Conservation (phyloP, 108 stramenopile species). For the Pseudonitzschia multistriata region DNA sequence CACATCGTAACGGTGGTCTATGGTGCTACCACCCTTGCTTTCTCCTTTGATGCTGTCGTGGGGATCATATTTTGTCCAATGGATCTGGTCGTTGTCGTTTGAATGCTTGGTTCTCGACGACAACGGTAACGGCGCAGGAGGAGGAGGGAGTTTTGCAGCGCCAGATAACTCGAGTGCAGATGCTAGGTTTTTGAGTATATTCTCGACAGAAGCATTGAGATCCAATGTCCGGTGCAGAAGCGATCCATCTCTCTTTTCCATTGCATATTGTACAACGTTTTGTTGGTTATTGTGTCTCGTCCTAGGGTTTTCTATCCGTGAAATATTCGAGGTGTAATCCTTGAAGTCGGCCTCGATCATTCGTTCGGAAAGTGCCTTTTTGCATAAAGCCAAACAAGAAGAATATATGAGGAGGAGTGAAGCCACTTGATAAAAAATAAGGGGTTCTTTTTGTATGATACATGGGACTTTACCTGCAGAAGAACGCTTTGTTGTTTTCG, state of each 20-base stretch:
- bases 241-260: slow-evolving; percentile 73
- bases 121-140: slow-evolving; percentile 38
- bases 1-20: slow-evolving; percentile 38
- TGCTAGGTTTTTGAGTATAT: slow-evolving; percentile 54
- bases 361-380: slow-evolving; percentile 47
- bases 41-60: neutral
- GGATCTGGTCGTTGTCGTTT: neutral
- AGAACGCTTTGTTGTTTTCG: slow-evolving; percentile 63
- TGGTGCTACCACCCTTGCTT: neutral
- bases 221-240: slow-evolving; percentile 45
- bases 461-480: slow-evolving; percentile 33
- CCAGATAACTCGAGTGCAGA: slow-evolving; percentile 45
- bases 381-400: neutral
- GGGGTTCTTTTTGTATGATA: neutral
- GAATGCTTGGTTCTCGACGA: neutral
- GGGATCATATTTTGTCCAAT: neutral
- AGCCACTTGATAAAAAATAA: neutral
- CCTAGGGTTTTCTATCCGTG: neutral
- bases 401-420: neutral
- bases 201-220: slow-evolving; percentile 50
- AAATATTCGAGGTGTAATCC: slow-evolving; percentile 35
- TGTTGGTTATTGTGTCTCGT: slow-evolving; percentile 3
- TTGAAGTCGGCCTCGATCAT: slow-evolving; percentile 53
- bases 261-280: slow-evolving; percentile 31
- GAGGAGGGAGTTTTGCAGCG: slow-evolving; percentile 27